Evolutionary conservation across 768 basidiomycete genomes (phyloP), one percentile per base, ranked within the genome.

Genomic region (Tulasnella sp.): DNA sequence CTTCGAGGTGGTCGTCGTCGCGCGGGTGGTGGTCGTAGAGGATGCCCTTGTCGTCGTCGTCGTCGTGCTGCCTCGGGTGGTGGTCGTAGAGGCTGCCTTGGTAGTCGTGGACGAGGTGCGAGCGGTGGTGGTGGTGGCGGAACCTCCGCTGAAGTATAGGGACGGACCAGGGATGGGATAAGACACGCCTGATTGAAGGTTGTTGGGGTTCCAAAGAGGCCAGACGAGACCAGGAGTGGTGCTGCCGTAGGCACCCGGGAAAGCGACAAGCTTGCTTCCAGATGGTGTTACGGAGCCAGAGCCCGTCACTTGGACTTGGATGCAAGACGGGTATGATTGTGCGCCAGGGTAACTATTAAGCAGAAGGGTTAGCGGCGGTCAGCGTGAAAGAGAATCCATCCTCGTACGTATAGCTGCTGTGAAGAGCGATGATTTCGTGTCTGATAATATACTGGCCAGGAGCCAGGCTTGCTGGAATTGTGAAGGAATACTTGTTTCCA

Each of bases 401-500:
- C 9, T 38, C 29, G 25, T 49, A 76, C 42, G 67, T 71, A 39
- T 76, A 76, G 64, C 40, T 45, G 69, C 37, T 45, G 40, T 76
- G 67, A 29, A 76, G 40, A 37, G 75, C 75, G n/a, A 76, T 76
- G 67, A 70, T 68, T 54, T 76, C 86, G 79, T 87, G 85, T 14
- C 86, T 83, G 73, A 87, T 83, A 77, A 87, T 83, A 76, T 87
- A 87, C 79, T 87, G 86, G 3, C 86, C 86, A 14, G 86, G 79
- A 77, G 85, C 82, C 40, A 87, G 82, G 40, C 84, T 86, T 0
- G 84, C 81, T 7, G 86, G 86, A 69, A 87, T 86, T 1, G 84
- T 86, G 81, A 87, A 85, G 1, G 83, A 84, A 77, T 85, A 87
- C 72, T 86, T 81, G 75, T 83, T 83, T 77, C 86, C 82, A n/a